Conservation (phyloP, 169 alveolate species). For the Plasmodium cynomolgi region DNA sequence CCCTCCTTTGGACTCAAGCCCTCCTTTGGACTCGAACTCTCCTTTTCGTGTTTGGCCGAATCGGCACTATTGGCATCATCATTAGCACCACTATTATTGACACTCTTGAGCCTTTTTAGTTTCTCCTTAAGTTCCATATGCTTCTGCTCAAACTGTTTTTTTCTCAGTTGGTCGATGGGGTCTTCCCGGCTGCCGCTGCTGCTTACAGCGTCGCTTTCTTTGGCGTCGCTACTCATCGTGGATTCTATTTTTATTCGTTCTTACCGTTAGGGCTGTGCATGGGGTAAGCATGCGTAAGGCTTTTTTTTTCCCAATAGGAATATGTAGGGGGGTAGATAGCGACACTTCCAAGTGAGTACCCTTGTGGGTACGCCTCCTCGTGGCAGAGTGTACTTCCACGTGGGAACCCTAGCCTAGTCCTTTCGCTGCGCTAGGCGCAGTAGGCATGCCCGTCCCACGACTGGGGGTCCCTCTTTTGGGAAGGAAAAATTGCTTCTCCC, state of each 20-base stretch:
- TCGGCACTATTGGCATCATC: neutral
- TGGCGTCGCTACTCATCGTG: neutral
- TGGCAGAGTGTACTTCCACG: neutral
- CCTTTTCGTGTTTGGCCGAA: neutral
- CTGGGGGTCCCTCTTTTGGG: neutral
- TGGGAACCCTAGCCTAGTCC: neutral
- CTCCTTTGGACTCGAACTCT: neutral
- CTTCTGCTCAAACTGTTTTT: constrained; percentile 23
- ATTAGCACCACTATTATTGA: neutral
- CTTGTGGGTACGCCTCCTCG: neutral
- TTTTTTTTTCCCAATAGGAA: neutral
- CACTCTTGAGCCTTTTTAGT: constrained; percentile 15
- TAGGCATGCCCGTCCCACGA: neutral
- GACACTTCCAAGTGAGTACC: neutral
- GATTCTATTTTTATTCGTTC: neutral
- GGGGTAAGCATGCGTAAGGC: neutral
- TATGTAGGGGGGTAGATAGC: neutral
- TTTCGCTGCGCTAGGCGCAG: neutral
- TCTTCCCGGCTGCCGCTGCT: neutral
- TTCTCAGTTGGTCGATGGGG: neutral
- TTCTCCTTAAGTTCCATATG: constrained; percentile 61
- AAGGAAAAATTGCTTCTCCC: neutral
- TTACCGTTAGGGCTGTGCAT: neutral
- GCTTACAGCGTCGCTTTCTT: neutral
- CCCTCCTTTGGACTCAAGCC: neutral